Evolutionary conservation across 176 grass and related monocot species (phyloP).

Genomic region (Cocos nucifera): DNA sequence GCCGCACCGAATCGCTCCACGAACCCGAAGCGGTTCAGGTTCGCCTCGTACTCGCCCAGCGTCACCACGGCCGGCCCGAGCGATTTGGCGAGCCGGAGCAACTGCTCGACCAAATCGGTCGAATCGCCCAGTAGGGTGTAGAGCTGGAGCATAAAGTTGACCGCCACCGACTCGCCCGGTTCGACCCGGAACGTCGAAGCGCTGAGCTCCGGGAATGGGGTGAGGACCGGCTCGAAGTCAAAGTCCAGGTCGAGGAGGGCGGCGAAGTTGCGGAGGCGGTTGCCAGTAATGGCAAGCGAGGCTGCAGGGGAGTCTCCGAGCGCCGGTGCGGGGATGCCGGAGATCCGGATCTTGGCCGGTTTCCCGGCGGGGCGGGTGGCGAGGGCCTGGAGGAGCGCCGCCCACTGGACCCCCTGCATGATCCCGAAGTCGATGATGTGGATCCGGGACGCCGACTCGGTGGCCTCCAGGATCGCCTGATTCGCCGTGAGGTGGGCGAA

Average conservation of each 20-base stretch:
- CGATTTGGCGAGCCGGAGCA: conserved; percentile 59
- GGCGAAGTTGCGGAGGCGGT: conserved; percentile 70
- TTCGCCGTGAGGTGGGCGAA: conserved; percentile 96
- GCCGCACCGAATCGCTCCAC: conserved; percentile 56
- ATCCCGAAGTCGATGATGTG: conserved; percentile 94
- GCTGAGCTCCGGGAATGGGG: conserved; percentile 50
- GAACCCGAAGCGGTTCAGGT: conserved; percentile 53
- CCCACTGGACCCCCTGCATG: conserved; percentile 93
- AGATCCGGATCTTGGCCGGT: conserved; percentile 68
- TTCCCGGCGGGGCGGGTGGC: conserved; percentile 76
- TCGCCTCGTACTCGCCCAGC: conserved; percentile 74
- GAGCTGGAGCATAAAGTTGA: conserved; percentile 96
- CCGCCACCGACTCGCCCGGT: conserved; percentile 49
- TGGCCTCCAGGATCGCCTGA: conserved; percentile 95
- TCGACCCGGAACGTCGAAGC: conserved; percentile 57
- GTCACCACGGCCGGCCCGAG: conserved; percentile 66
- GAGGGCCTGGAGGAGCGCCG: conserved; percentile 90
- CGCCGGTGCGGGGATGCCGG: conserved; percentile 72
- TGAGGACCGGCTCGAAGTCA: conserved; percentile 76
- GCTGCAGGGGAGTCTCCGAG: conserved; percentile 47
- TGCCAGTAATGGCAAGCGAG: conserved; percentile 62
- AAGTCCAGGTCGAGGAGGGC: conserved; percentile 76
- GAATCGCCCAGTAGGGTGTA: conserved; percentile 72
- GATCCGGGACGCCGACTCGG: conserved; percentile 55
- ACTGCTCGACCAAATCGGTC: conserved; percentile 35